Evolutionary conservation across 139 green algal species (phyloP).

Genomic region (Tetradesmus lagerheimii): DNA sequence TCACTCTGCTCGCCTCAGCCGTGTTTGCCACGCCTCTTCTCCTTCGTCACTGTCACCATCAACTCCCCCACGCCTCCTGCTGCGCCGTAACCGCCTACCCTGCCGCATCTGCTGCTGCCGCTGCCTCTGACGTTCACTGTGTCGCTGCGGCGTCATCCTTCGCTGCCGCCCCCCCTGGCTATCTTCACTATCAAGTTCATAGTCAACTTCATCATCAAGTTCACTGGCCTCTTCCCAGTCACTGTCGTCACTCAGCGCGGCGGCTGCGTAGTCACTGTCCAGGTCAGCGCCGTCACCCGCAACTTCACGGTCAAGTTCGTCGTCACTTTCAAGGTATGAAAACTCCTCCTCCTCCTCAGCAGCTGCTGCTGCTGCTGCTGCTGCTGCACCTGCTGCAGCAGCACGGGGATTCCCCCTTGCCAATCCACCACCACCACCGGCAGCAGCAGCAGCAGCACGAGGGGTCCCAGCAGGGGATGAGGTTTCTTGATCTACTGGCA

Average conservation of each 20-base stretch:
- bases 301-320: not conserved
- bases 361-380: conserved; percentile 36
- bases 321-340: not conserved
- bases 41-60: not conserved
- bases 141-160: not conserved
- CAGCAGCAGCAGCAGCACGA: not conserved
- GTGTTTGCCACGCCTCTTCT: not conserved
- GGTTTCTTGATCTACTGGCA: not conserved
- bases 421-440: not conserved
- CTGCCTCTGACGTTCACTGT: not conserved
- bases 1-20: not conserved
- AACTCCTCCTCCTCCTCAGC: conserved; percentile 18
- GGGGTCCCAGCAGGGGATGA: not conserved
- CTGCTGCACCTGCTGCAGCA: conserved; percentile 40
- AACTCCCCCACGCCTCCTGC: not conserved
- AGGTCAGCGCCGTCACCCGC: not conserved
- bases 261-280: not conserved
- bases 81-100: not conserved
- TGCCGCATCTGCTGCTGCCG: not conserved
- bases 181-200: not conserved
- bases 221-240: not conserved
- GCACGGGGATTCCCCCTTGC: conserved; percentile 24
- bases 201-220: not conserved
- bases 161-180: not conserved
- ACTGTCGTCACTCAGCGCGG: not conserved